Base-by-base conservation (phyloP, 2,329 filamentous ascomycete species). In the Fusarium temperatum region DNA sequence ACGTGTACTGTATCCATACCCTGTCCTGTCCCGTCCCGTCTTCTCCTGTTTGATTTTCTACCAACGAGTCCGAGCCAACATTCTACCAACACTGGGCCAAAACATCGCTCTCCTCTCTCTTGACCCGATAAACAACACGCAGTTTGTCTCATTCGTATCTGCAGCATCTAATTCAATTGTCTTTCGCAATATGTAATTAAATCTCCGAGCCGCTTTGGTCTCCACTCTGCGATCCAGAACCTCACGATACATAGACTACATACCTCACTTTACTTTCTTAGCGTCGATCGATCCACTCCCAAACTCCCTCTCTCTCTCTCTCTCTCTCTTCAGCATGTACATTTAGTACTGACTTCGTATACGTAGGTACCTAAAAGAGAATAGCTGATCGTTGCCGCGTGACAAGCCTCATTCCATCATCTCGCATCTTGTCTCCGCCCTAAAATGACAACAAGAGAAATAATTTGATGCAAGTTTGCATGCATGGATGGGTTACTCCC, bases 241-340 rank as follows among this genome's bases (percentile, higher is more conserved):
- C 22, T 68, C 32, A 38, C 44, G 59, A 72, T 72, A 44, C 24
- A 35, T 15, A n/a, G 32, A 35, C 22, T 41, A 36, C 35, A 36
- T n/a, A n/a, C 17, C 26, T 18, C 39, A 47, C 18, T 28, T 30
- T 32, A 14, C 54, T 20, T 41, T 56, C 22, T 50, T 62, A 72
- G 68, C 70, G 68, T 72, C 68, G 70, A 72, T 72, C 68, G 70
- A 72, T 72, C 68, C 50, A 45, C 36, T 26, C n/a, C 18, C 18
- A 60, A 66, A 57, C 54, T 32, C 24, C 20, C 41, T 44, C 45
- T 56, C 8, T n/a, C 44, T 45, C 54, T 54, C 26, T n/a, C 35
- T 36, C 15, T 18, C 35, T 17, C 32, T 35, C 14, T 35, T 35
- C 32, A 35, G 32, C 32, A 35, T 35, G 32, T 35, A 35, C 32